Conservation (phyloP, 164 flowering plant species). For the Berberis vulgaris region DNA sequence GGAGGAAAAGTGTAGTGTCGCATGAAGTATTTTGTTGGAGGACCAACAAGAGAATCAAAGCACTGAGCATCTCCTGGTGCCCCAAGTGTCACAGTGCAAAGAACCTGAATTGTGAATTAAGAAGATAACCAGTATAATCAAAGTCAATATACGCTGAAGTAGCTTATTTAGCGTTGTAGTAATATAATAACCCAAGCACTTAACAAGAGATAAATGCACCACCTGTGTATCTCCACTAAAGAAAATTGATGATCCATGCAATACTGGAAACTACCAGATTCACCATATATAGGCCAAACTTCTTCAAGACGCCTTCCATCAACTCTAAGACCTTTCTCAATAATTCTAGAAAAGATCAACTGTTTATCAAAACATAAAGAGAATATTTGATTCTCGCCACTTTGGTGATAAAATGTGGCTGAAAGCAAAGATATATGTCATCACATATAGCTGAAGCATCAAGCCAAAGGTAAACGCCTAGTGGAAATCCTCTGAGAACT, state of each 20-base stretch:
- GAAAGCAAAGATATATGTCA: no score
- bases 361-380: neutral
- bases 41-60: conserved; percentile 82
- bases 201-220: neutral
- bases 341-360: conserved; percentile 26
- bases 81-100: conserved; percentile 92
- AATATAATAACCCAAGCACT: neutral
- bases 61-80: conserved; percentile 93
- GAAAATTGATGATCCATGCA: conserved; percentile 90
- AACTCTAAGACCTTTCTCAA: conserved; percentile 66
- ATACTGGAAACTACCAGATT: conserved; percentile 57
- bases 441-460: no score
- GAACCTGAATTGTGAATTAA: conserved; percentile 44
- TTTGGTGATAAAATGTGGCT: no score
- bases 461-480: no score
- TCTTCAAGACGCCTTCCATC: conserved; percentile 91
- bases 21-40: conserved; percentile 89
- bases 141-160: neutral
- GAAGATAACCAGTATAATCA: neutral
- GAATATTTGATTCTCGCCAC: no score
- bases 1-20: conserved; percentile 98
- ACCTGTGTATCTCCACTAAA: conserved; percentile 98
- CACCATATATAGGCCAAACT: conserved; percentile 83
- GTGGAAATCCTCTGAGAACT: no score
- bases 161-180: neutral